Conservation (phyloP, 2,329 filamentous ascomycete species). For the Colletotrichum sansevieriae region DNA sequence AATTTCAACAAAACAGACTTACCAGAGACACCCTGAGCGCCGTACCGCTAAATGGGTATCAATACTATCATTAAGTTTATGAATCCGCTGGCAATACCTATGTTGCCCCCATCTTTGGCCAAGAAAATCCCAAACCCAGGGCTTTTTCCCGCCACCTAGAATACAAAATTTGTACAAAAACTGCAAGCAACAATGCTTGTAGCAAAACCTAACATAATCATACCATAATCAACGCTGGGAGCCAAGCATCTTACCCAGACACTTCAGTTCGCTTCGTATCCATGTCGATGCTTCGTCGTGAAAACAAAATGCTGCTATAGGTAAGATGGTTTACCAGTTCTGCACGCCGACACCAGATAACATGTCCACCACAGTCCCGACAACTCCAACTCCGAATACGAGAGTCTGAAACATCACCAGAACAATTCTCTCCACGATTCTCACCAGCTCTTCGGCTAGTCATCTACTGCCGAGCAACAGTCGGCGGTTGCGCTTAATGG, state of each 20-base stretch:
- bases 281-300: not conserved
- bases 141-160: conserved; percentile 4
- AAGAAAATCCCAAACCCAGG: conserved; percentile 3
- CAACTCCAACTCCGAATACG: conserved; percentile 39
- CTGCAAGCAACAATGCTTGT: not conserved
- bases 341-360: conserved; percentile 16
- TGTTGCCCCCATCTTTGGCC: not conserved
- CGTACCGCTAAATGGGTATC: not conserved
- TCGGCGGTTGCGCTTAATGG: conserved; percentile 71
- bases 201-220: conserved; percentile 12
- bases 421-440: conserved; percentile 36
- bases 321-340: not conserved
- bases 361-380: conserved; percentile 41
- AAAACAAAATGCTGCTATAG: not conserved
- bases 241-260: not conserved
- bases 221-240: not conserved
- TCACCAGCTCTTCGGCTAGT: conserved; percentile 38
- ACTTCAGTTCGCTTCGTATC: not conserved
- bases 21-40: not conserved
- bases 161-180: conserved; percentile 14
- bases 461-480: conserved; percentile 55
- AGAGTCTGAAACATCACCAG: conserved; percentile 42
- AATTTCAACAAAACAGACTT: no score
- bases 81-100: not conserved
- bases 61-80: conserved; percentile 16